phyloP scores from a whole-genome alignment of 768 basidiomycete genomes.

The Russula abietina region DNA sequence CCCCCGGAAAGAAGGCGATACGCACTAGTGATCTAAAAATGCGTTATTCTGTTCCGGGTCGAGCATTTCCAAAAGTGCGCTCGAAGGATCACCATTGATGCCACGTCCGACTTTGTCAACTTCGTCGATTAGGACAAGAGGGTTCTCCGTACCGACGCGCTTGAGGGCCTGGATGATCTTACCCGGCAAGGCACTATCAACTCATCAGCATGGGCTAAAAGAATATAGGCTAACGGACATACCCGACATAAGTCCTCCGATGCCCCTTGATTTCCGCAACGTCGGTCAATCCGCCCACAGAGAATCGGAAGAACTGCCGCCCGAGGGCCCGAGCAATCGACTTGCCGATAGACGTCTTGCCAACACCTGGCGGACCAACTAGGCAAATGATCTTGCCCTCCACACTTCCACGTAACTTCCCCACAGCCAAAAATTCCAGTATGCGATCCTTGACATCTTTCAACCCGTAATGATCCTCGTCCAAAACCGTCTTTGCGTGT shows the following conservation, averaged over 20 bases:
- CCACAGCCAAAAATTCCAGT: slow-evolving; percentile 92
- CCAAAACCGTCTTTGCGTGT: slow-evolving; percentile 77
- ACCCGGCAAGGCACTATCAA: slow-evolving; percentile 72
- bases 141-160: slow-evolving; percentile 90
- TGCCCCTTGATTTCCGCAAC: slow-evolving; percentile 99
- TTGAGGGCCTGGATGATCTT: slow-evolving; percentile 95
- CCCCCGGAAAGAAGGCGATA: slow-evolving; percentile 20
- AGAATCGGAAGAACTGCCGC: slow-evolving; percentile 93
- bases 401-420: slow-evolving; percentile 89
- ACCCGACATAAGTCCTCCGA: slow-evolving; percentile 94
- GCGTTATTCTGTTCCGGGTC: slow-evolving; percentile 93
- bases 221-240: slow-evolving; percentile 27
- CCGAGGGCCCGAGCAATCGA: slow-evolving; percentile 87
- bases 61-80: slow-evolving; percentile 87
- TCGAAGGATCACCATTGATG: slow-evolving; percentile 87
- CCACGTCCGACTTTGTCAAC: slow-evolving; percentile 94
- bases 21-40: slow-evolving; percentile 93
- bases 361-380: slow-evolving; percentile 95
- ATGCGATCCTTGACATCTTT: slow-evolving; percentile 91
- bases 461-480: slow-evolving; percentile 92
- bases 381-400: slow-evolving; percentile 97
- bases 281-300: slow-evolving; percentile 93
- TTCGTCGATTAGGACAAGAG: slow-evolving; percentile 90
- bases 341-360: slow-evolving; percentile 95
- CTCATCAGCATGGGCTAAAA: background rate